phyloP scores from a whole-genome alignment of 1,284 basidiomycete species.

The Bondarzewia mesenterica region DNA sequence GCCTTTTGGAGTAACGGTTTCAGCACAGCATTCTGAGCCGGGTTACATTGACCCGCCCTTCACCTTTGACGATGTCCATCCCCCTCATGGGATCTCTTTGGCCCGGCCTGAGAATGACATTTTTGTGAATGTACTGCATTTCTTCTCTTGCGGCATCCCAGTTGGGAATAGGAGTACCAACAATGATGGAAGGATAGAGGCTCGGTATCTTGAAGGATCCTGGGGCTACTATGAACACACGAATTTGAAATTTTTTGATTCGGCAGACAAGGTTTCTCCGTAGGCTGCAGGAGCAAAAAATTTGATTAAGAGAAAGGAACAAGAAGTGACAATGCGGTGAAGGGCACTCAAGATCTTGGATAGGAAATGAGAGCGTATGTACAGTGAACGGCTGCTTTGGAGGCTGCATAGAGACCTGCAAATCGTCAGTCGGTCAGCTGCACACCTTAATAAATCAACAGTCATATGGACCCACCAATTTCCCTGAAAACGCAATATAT shows the following conservation, averaged over 20 bases:
- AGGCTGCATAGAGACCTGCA: slow-evolving; percentile 10
- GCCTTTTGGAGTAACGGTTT: too few relatives aligned
- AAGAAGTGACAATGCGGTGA: too few relatives aligned
- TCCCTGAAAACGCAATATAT: background rate
- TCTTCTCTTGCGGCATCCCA: slow-evolving; percentile 33
- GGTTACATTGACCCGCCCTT: slow-evolving; percentile 36
- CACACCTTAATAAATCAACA: too few relatives aligned
- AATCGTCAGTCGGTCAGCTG: background rate
- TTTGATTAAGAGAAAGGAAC: background rate
- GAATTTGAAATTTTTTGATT: slow-evolving; percentile 46
- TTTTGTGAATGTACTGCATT: slow-evolving; percentile 19
- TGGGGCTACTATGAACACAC: slow-evolving; percentile 43
- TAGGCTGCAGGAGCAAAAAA: slow-evolving; percentile 20
- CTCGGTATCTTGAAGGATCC: slow-evolving; percentile 39
- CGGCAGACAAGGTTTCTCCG: slow-evolving; percentile 42
- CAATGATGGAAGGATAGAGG: slow-evolving; percentile 5
- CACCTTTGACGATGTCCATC: slow-evolving; percentile 38
- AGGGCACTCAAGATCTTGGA: background rate
- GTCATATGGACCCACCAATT: slow-evolving; percentile 2
- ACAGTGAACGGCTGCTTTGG: slow-evolving; percentile 14
- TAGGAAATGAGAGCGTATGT: background rate
- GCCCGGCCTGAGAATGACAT: slow-evolving; percentile 25
- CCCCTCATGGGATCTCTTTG: slow-evolving; percentile 46
- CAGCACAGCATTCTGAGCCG: too few relatives aligned
- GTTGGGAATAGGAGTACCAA: slow-evolving; percentile 27